Evolutionary conservation across 257 asterid species (phyloP).

Genomic region (Leonotis leonurus): DNA sequence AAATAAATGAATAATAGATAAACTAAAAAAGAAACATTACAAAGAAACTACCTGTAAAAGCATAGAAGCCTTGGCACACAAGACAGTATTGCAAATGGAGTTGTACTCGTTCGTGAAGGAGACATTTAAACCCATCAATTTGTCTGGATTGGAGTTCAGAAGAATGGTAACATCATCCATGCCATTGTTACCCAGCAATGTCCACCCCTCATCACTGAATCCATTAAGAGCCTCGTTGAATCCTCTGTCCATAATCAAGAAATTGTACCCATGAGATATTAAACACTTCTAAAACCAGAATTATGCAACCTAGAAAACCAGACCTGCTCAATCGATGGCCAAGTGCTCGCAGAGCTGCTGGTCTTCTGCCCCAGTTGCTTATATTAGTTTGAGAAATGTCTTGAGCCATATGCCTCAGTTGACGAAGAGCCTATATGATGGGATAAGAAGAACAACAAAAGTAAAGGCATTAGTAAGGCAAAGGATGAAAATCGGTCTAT

Average conservation of each 20-base stretch:
- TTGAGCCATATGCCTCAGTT: constrained; percentile 78
- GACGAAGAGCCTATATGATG: constrained; percentile 84
- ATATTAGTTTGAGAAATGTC: constrained; percentile 66
- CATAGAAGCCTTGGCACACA: constrained; percentile 95
- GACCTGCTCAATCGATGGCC: constrained; percentile 87
- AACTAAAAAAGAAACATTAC: not conserved
- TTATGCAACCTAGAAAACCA: not conserved
- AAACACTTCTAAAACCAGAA: not conserved
- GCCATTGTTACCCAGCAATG: constrained; percentile 61
- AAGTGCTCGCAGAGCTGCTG: constrained; percentile 83
- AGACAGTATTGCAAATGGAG: constrained; percentile 57
- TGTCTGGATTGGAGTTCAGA: constrained; percentile 71
- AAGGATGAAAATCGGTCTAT: not conserved
- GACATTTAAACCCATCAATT: constrained; percentile 60
- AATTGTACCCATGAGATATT: not conserved
- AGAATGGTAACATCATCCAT: constrained; percentile 73
- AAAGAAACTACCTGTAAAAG: constrained; percentile 60
- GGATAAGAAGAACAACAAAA: not conserved
- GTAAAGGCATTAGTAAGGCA: not conserved
- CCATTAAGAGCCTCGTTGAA: constrained; percentile 84
- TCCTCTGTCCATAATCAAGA: constrained; percentile 38
- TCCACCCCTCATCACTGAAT: constrained; percentile 72
- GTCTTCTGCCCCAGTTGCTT: constrained; percentile 84
- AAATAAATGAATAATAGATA: too few species aligned
- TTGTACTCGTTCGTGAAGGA: constrained; percentile 62